Evolutionary conservation across 2,329 filamentous ascomycete species (phyloP).

Genomic region (Achaetomium macrosporum): DNA sequence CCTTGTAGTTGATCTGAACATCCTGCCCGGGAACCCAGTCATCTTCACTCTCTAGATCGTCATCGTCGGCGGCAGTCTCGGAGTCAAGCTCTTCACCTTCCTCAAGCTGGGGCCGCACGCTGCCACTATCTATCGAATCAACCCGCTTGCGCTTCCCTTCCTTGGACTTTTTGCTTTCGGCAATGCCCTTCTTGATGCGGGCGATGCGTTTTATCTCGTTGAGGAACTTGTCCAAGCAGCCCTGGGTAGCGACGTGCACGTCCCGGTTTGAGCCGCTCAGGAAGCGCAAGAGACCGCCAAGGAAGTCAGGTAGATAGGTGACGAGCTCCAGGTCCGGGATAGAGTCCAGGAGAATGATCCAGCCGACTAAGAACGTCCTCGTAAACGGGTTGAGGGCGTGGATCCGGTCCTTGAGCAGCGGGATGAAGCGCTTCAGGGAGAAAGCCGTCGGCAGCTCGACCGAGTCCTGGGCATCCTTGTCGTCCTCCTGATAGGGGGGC

Average conservation of each 20-base stretch:
- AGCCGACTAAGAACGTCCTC: slow-evolving; percentile 88
- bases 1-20: slow-evolving; percentile 86
- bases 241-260: slow-evolving; percentile 90
- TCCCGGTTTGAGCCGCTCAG: slow-evolving; percentile 86
- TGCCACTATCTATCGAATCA: slow-evolving; percentile 62
- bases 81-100: slow-evolving; percentile 57
- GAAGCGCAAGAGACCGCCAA: slow-evolving; percentile 84
- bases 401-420: slow-evolving; percentile 87
- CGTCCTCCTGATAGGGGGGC: slow-evolving; percentile 41
- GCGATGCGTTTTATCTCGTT: slow-evolving; percentile 93
- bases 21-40: slow-evolving; percentile 98
- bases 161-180: slow-evolving; percentile 71
- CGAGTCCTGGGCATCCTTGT: slow-evolving; percentile 40
- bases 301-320: slow-evolving; percentile 83
- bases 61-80: slow-evolving; percentile 51
- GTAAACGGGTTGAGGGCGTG: slow-evolving; percentile 93
- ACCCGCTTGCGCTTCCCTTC: slow-evolving; percentile 65
- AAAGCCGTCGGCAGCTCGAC: slow-evolving; percentile 73
- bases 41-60: slow-evolving; percentile 64
- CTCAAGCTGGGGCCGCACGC: slow-evolving; percentile 51
- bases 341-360: slow-evolving; percentile 90
- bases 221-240: slow-evolving; percentile 82
- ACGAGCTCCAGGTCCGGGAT: slow-evolving; percentile 96
- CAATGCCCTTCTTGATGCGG: slow-evolving; percentile 83
- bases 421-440: slow-evolving; percentile 84